Evolutionary conservation across 179 eudicot genomes (phyloP), one percentile per base, ranked within the genome.

Genomic region (Silene vulgaris): DNA sequence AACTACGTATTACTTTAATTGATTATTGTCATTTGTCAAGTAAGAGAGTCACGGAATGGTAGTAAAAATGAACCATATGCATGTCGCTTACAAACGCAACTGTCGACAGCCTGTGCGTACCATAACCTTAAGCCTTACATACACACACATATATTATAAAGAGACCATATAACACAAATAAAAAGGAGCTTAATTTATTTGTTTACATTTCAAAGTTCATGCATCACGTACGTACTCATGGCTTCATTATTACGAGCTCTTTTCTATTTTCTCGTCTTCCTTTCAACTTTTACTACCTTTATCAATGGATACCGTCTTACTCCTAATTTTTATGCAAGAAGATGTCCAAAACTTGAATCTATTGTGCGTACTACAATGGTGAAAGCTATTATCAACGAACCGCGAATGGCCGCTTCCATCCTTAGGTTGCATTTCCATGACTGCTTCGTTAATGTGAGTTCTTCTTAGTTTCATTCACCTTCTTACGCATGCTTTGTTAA

Each of bases 341-440:
- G 60, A 28, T 85, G 87, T 65, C 85, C 85, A 3, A 78, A 78
- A 30, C 70, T 82, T 19, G 77, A 52, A 9, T 14, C 68, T 2
- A 66, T 78, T 2, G 84, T 85, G 0, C 70, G 64, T 2, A 29
- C 63, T 23, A 76, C 85, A 0, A 80, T 85, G 87, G 66, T 8
- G 13, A 60, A 75, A 70, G 87, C 82, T 1, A 67, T 85, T 37
- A 12, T 35, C 5, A 48, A 64, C n/a, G 86, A 85, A 65, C 75
- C 68, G 0, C 80, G 88, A 1, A 40, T 85, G 20, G 86, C 76
- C 17, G 88, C 88, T 74, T 83, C 86, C 3, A 76, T 85, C 11
- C 79, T 82, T 63, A 86, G 88, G 23, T 40, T 85, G 68, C 80
- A 76, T 76, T 85, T 83, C 81, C 88, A 85, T 63, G 88, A 85